Percentiles rank a stretch among this genome's conserved stretches.
Conservation (phyloP, 2,329 filamentous ascomycete genomes). For the Colletotrichum orchidophilum region DNA sequence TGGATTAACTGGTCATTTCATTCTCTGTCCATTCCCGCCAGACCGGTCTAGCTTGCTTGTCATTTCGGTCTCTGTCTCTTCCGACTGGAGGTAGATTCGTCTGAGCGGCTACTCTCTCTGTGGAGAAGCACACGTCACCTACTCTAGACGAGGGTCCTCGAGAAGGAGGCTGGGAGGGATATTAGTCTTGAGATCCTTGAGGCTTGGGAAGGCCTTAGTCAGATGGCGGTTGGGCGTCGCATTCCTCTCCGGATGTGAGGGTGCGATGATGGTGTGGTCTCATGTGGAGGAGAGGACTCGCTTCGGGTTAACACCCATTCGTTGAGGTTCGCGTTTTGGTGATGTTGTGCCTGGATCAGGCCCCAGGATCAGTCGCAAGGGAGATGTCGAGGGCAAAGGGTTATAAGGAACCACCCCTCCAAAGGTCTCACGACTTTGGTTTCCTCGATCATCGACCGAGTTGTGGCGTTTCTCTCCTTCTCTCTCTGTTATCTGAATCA, state of each 20-base stretch:
- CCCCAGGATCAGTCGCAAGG: slow-evolving; percentile 27
- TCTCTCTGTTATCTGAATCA: not conserved
- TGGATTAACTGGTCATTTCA: slow-evolving; percentile 11
- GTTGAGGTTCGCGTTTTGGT: not conserved
- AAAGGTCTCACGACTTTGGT: not conserved
- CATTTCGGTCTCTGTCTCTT: not conserved
- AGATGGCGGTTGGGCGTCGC: slow-evolving; percentile 5
- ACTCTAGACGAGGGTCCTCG: not conserved
- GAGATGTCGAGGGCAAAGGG: not conserved
- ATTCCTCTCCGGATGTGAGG: slow-evolving; percentile 10
- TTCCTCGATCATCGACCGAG: not conserved
- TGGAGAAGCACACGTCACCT: not conserved
- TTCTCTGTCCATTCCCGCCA: not conserved
- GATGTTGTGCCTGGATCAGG: slow-evolving; percentile 16
- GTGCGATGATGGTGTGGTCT: slow-evolving; percentile 4
- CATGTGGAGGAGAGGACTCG: not conserved
- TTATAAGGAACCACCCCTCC: slow-evolving; percentile 21
- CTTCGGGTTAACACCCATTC: not conserved
- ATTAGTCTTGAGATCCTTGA: not conserved
- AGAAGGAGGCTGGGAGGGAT: slow-evolving; percentile 1
- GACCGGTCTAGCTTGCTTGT: not conserved
- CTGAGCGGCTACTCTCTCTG: too few species aligned
- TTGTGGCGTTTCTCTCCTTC: not conserved
- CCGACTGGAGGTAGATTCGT: not conserved
- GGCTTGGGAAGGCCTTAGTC: not conserved